Percentiles rank a stretch among this genome's conserved stretches.
Evolutionary conservation across 129 eudicot genomes (phyloP).

Genomic region (Oenanthe sinensis): DNA sequence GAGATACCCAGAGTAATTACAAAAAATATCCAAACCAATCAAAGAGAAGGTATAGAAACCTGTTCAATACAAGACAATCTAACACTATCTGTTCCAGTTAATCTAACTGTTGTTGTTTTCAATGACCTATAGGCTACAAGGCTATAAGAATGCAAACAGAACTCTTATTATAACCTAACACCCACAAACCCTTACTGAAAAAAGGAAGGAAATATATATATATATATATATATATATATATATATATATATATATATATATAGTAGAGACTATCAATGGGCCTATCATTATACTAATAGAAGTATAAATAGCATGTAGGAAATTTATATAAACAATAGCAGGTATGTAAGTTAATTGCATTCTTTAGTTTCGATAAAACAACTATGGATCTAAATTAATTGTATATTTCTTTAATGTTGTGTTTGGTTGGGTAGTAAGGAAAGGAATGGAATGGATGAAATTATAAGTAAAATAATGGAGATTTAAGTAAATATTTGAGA

Average conservation of each 20-base stretch:
- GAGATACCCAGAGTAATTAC: neutral
- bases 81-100: neutral
- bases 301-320: neutral
- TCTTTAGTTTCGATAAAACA: too few relatives aligned
- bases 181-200: neutral
- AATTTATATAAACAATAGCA: neutral
- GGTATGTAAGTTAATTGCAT: neutral
- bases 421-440: too few relatives aligned
- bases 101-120: neutral
- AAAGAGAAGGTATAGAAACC: neutral
- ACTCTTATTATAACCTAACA: neutral
- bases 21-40: neutral
- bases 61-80: neutral
- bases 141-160: neutral
- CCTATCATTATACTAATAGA: neutral
- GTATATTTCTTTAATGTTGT: too few relatives aligned
- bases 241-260: too few relatives aligned
- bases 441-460: too few relatives aligned
- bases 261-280: neutral
- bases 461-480: too few relatives aligned
- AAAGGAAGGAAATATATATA: too few relatives aligned
- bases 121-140: neutral
- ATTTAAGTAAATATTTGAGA: too few relatives aligned
- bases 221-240: too few relatives aligned
- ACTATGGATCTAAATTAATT: too few relatives aligned